A percentile compares a stretch with the other conserved stretches of the same genome.
Conservation (phyloP, 768 basidiomycete species). For the Phylloporus rhodoxanthus region DNA sequence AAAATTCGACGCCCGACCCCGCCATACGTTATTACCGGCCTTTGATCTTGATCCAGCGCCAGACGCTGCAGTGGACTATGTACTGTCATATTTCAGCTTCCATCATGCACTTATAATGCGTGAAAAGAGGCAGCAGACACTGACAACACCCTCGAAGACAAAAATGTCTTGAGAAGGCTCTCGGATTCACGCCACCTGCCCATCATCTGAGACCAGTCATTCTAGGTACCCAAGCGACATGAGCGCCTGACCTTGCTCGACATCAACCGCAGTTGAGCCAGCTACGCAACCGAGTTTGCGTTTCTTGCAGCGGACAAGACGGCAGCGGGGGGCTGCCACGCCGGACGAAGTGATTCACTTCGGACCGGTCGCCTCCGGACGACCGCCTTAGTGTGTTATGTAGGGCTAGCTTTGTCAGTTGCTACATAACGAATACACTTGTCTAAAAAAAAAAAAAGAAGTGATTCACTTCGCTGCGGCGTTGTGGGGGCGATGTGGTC, state of each 20-base stretch:
- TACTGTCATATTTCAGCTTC: conserved; percentile 12
- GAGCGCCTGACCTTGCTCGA: conserved; percentile 18
- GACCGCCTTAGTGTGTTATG: too few species aligned
- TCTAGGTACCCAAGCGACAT: conserved; percentile 9
- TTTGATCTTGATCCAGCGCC: conserved; percentile 13
- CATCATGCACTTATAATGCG: not conserved
- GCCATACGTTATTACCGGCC: conserved; percentile 14
- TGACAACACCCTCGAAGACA: not conserved
- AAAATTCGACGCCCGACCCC: conserved; percentile 3
- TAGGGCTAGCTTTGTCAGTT: too few species aligned
- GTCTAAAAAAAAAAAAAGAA: too few species aligned
- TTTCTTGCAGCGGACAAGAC: conserved; percentile 31
- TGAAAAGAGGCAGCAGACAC: not conserved
- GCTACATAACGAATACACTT: too few species aligned
- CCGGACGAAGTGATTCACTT: too few species aligned
- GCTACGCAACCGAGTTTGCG: conserved; percentile 20
- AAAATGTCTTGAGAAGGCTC: conserved; percentile 8
- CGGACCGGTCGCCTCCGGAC: too few species aligned
- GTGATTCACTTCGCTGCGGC: too few species aligned
- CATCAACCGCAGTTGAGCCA: conserved; percentile 13
- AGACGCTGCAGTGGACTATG: not conserved
- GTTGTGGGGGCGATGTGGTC: too few species aligned
- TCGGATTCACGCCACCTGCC: conserved; percentile 1
- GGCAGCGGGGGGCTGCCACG: too few species aligned
- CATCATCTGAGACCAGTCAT: conserved; percentile 10